These are phyloP conservation scores for Hyphodiscus hymeniophilus DNA, from an alignment of 495 filamentous ascomycete genomes.

Conservation along the genomic window DNA sequence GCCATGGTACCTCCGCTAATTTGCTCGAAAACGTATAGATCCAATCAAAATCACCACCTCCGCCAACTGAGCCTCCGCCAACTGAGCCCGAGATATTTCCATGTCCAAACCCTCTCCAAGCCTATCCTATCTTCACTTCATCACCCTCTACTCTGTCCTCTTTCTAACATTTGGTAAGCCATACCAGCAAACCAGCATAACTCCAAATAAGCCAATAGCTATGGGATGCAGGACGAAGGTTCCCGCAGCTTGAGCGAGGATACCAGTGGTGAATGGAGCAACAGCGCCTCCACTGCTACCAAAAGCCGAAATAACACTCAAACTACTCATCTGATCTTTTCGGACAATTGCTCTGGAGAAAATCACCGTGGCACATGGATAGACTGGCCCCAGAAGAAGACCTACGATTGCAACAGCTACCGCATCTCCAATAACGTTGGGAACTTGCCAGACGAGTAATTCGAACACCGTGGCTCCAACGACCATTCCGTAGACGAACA, in stretches of 20 bases:
- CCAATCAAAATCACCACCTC: not conserved
- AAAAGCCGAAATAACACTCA: constrained; percentile 64
- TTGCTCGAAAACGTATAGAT: not conserved
- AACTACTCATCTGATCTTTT: constrained; percentile 53
- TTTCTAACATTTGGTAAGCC: constrained; percentile 44
- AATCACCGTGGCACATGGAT: constrained; percentile 62
- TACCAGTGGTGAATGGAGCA: constrained; percentile 65
- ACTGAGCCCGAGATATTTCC: too few relatives aligned
- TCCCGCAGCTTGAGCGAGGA: constrained; percentile 59
- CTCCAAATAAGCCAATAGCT: constrained; percentile 54
- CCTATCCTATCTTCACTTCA: not conserved
- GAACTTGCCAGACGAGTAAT: constrained; percentile 67
- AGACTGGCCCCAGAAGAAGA: constrained; percentile 67
- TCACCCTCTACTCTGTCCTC: constrained; percentile 38
- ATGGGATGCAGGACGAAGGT: constrained; percentile 72
- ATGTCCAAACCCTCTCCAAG: too few relatives aligned
- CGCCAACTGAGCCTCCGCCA: not conserved
- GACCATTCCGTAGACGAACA: constrained; percentile 52
- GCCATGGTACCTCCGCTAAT: constrained; percentile 11
- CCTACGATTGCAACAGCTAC: constrained; percentile 67
- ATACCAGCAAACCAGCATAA: constrained; percentile 64
- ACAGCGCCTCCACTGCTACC: constrained; percentile 69
- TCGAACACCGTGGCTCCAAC: constrained; percentile 55
- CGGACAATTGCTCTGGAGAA: constrained; percentile 54
- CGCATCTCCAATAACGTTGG: constrained; percentile 60